These are phyloP conservation scores for Chaetoceros muelleri DNA, from an alignment of 108 stramenopile species.

Conservation along the genomic window DNA sequence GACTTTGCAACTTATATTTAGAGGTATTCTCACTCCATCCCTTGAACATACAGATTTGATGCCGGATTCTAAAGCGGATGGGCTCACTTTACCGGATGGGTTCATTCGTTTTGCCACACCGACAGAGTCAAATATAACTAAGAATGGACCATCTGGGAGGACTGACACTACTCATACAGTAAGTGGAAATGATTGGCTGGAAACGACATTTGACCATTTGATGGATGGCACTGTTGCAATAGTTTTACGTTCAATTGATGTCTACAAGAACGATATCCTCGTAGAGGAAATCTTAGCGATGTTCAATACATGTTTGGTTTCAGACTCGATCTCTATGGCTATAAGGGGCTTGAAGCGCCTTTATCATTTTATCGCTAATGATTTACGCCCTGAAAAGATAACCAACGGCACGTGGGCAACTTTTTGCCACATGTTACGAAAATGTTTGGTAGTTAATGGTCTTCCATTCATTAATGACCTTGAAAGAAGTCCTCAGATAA, in stretches of 20 bases:
- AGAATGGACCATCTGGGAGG: conserved; percentile 1
- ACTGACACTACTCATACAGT: conserved; percentile 3
- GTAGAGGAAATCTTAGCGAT: conserved; percentile 75
- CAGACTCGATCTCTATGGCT: conserved; percentile 65
- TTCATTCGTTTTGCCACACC: conserved; percentile 56
- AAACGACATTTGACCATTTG: conserved; percentile 67
- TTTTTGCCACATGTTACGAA: conserved; percentile 69
- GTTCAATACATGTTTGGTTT: conserved; percentile 71
- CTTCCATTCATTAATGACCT: conserved; percentile 23
- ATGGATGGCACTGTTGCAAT: conserved; percentile 72
- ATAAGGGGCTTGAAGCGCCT: conserved; percentile 60
- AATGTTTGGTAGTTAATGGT: conserved; percentile 51
- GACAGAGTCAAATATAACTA: conserved; percentile 6
- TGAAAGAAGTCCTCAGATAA: conserved; percentile 19
- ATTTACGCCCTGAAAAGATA: conserved; percentile 35
- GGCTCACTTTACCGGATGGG: conserved; percentile 49
- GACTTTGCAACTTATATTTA: conserved; percentile 68
- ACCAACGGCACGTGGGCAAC: conserved; percentile 77
- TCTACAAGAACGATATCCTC: conserved; percentile 47
- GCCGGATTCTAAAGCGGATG: conserved; percentile 16
- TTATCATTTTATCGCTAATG: conserved; percentile 59
- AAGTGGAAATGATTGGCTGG: conserved; percentile 39
- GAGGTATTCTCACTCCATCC: conserved; percentile 70
- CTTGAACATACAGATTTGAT: conserved; percentile 31
- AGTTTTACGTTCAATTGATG: conserved; percentile 45